Percentiles rank a stretch among this genome's conserved stretches.
These are phyloP conservation scores for Colletotrichum sp. DNA, from an alignment of 2,329 filamentous ascomycete genomes.

Conservation along the genomic window DNA sequence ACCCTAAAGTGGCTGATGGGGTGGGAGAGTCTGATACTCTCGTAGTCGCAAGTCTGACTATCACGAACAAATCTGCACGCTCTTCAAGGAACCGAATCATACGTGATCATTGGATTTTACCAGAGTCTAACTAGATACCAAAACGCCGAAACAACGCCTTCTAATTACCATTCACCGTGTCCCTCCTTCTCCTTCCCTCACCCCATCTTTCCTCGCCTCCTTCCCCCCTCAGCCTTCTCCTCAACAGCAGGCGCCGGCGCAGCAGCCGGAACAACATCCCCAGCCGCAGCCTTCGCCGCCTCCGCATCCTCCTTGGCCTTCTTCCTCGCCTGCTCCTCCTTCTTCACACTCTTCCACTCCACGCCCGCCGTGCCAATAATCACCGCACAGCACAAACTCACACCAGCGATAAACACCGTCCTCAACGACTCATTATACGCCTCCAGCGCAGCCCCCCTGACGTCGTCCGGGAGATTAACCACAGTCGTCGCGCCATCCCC, in stretches of 20 bases:
- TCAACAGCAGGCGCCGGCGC: background rate
- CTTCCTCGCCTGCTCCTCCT: slow-evolving; percentile 22
- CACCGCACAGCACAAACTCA: slow-evolving; percentile 57
- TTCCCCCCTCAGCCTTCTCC: background rate
- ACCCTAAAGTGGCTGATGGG: background rate
- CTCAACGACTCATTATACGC: slow-evolving; percentile 69
- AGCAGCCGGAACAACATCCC: background rate
- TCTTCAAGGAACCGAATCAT: background rate
- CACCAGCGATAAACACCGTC: slow-evolving; percentile 63
- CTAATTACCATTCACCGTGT: background rate
- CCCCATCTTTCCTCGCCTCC: background rate
- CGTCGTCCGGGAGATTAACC: slow-evolving; percentile 26
- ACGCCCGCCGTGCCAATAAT: slow-evolving; percentile 60
- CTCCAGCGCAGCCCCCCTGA: slow-evolving; percentile 24
- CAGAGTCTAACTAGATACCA: fast-evolving
- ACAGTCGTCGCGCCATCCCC: slow-evolving; percentile 19
- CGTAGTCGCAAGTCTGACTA: fast-evolving
- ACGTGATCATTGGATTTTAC: background rate
- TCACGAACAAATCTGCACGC: fast-evolving
- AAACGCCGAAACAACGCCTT: background rate
- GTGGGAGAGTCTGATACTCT: no score
- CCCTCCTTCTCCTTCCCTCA: background rate
- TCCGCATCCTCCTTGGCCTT: slow-evolving; percentile 1
- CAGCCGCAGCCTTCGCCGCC: background rate
- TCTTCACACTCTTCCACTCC: slow-evolving; percentile 62